Base-by-base conservation (phyloP, 2,329 filamentous ascomycete genomes). In the Diaporthe helianthi region DNA sequence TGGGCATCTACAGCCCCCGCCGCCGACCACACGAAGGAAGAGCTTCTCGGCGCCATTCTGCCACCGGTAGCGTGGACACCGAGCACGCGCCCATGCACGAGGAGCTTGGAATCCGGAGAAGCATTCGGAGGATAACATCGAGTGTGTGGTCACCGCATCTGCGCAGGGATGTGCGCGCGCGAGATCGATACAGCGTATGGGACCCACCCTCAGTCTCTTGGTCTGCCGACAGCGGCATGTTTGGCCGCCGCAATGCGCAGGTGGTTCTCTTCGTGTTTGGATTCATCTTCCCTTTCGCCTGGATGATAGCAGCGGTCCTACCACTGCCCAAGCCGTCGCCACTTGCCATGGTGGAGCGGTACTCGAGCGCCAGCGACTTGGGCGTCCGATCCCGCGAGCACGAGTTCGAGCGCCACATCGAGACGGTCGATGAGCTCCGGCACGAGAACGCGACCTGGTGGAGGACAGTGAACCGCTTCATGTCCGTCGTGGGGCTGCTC, bases 221-320 rank as follows among this genome's bases (percentile, higher is more conserved):
- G 80, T 86, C 86, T 12, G 80, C 86, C 3, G 87, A 89, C 47
- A 87, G 86, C 44, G 85, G 86, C 19, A 76, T 88, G 4, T 84
- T 91, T 72, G 90, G 89, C 63, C 86, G 87, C 72, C 87, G 92
- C 71, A 94, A 94, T 76, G 81, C 89, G 55, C 93, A 97, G 78
- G 86, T 95, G 36, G 82, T 91, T 65, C 82, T 93, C 60, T 97
- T 97, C 79, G 88, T 90, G 67, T 51, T 91, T 55, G 93, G 93
- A 29, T 97, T 97, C 76, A 81, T 95, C 55, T 88, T 93, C 75
- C 93, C 93, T 7, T 85, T 93, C 71, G 91, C 90, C 67, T 97
- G 93, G 93, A 92, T 95, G 82, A 83, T 93, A 72, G 93, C 90
- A 1, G 87, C 93, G 1, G 85, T 94, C 66, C 82, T 96, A 15